These are phyloP conservation scores for Pyropia yezoensis DNA, from an alignment of 23 red algal genomes.

Conservation along the genomic window DNA sequence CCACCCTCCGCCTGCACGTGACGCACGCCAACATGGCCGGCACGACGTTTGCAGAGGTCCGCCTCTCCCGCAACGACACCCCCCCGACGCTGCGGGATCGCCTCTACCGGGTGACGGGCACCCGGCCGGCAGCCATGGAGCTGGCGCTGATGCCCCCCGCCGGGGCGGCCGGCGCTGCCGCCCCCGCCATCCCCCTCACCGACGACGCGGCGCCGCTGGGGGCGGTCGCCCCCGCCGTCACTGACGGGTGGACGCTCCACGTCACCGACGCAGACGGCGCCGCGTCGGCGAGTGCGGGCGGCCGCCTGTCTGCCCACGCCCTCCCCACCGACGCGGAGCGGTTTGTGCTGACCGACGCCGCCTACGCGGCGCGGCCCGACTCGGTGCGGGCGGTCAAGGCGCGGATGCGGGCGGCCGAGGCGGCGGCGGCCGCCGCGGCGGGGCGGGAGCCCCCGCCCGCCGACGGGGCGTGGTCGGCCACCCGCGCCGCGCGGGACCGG, in stretches of 20 bases:
- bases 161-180: background rate
- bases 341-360: conserved; percentile 44
- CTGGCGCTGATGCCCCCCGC: conserved; percentile 13
- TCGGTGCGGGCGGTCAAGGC: conserved; percentile 24
- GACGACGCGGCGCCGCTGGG: conserved; percentile 43
- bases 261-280: too few species aligned
- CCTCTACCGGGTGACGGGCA: conserved; percentile 64
- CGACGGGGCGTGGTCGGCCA: background rate
- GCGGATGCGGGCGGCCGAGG: conserved; percentile 24
- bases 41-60: conserved; percentile 40
- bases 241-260: conserved; percentile 14
- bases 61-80: conserved; percentile 14
- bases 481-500: conserved; percentile 6
- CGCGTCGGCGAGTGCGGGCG: too few species aligned
- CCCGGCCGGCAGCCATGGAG: conserved; percentile 18
- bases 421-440: conserved; percentile 26
- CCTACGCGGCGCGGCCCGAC: conserved; percentile 32
- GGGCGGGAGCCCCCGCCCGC: background rate
- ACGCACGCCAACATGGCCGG: conserved; percentile 48
- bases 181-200: conserved; percentile 11
- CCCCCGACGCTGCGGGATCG: conserved; percentile 20
- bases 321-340: too few species aligned
- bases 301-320: too few species aligned
- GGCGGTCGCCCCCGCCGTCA: conserved; percentile 8
- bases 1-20: conserved; percentile 47